Percentiles rank a stretch among this genome's conserved stretches.
Evolutionary conservation across 768 basidiomycete genomes (phyloP).

Genomic region (Aureoboletus auriporus): DNA sequence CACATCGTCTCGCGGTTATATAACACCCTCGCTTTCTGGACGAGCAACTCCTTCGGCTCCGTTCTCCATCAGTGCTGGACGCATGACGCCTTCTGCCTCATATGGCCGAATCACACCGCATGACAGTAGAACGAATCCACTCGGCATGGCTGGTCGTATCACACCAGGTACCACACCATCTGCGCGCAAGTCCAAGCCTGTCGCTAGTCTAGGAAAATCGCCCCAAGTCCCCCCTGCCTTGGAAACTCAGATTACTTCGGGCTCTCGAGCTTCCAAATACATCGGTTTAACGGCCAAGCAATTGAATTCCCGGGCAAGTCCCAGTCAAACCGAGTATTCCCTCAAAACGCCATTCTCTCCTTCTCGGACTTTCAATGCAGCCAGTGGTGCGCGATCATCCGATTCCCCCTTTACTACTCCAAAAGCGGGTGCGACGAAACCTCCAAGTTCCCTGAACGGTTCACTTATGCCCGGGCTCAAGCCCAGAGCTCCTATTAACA

Average conservation of each 20-base stretch:
- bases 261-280: slow-evolving; percentile 83
- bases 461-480: slow-evolving; percentile 23
- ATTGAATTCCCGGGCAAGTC: slow-evolving; percentile 45
- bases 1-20: slow-evolving; percentile 57
- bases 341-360: slow-evolving; percentile 33
- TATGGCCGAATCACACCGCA: slow-evolving; percentile 41
- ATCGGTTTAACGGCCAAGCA: slow-evolving; percentile 82
- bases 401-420: slow-evolving; percentile 68
- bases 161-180: slow-evolving; percentile 39
- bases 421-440: slow-evolving; percentile 43
- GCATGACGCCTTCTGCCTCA: slow-evolving; percentile 54
- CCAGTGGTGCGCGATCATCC: slow-evolving; percentile 34
- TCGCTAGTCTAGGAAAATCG: slow-evolving; percentile 30
- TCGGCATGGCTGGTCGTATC: slow-evolving; percentile 40
- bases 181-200: slow-evolving; percentile 29
- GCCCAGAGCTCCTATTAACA: slow-evolving; percentile 35
- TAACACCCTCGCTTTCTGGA: slow-evolving; percentile 43
- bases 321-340: slow-evolving; percentile 16
- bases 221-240: slow-evolving; percentile 17
- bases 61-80: slow-evolving; percentile 37
- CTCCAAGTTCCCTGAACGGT: slow-evolving; percentile 8
- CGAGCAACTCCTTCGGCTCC: slow-evolving; percentile 43
- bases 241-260: slow-evolving; percentile 60
- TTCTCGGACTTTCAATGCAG: slow-evolving; percentile 34
- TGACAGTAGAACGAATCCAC: slow-evolving; percentile 24